Evolutionary conservation across 2,329 filamentous ascomycete genomes (phyloP).

Genomic region (Botrytis sinoallii): DNA sequence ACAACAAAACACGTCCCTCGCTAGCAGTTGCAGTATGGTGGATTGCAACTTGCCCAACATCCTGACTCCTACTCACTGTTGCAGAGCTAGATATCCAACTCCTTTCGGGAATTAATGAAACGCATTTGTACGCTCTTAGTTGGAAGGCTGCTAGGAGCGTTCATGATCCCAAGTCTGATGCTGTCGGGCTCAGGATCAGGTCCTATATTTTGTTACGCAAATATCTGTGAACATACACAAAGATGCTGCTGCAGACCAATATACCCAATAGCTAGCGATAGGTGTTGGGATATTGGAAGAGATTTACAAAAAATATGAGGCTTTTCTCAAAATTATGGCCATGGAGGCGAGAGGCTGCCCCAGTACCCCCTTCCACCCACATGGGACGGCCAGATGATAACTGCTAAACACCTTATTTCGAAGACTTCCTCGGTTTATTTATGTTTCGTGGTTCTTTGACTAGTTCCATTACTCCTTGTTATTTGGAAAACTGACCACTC

Average conservation of each 20-base stretch:
- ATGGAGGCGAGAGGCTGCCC: not conserved
- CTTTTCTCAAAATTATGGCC: not conserved
- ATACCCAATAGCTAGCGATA: not conserved
- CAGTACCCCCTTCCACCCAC: no score
- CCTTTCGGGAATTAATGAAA: no score
- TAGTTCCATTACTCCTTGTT: not conserved
- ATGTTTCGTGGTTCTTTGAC: not conserved
- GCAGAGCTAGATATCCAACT: not conserved
- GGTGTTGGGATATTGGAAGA: fast-evolving
- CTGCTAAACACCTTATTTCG: not conserved
- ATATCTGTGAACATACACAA: not conserved
- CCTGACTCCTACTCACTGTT: not conserved
- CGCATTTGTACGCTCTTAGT: fast-evolving
- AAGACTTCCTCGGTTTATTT: not conserved
- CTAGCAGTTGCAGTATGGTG: not conserved
- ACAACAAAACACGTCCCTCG: not conserved
- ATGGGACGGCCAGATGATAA: not conserved
- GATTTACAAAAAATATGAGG: fast-evolving
- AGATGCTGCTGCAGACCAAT: not conserved
- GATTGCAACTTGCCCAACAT: not conserved
- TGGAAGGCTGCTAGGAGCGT: not conserved
- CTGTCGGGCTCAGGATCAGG: not conserved
- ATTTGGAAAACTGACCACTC: no score
- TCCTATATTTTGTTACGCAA: not conserved
- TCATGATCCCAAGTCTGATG: not conserved